A percentile compares a stretch with the other conserved stretches of the same genome.
phyloP scores from a whole-genome alignment of 306 rosid genomes.

The Macrotyloma uniflorum region DNA sequence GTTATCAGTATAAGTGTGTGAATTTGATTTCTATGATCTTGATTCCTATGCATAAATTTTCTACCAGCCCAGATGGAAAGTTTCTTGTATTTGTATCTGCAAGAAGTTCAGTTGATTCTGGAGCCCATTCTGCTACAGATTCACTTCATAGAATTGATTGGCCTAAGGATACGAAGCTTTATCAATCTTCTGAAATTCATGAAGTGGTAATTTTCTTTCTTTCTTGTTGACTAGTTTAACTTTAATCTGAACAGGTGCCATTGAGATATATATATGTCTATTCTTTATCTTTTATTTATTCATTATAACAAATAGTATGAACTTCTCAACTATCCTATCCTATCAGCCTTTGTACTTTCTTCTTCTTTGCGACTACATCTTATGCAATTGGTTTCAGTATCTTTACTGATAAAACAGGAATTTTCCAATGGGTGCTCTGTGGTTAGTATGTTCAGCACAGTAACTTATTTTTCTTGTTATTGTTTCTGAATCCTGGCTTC shows the following conservation, averaged over 20 bases:
- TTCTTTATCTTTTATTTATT: conserved; percentile 14
- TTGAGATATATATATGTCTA: conserved; percentile 28
- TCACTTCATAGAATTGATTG: conserved; percentile 95
- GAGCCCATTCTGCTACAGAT: conserved; percentile 86
- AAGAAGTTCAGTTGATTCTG: conserved; percentile 82
- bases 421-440: not conserved
- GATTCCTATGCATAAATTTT: conserved; percentile 37
- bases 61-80: conserved; percentile 92
- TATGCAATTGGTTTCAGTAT: not conserved
- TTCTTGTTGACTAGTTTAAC: conserved; percentile 13
- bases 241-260: conserved; percentile 15
- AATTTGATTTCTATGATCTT: conserved; percentile 27
- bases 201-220: conserved; percentile 66
- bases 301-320: not conserved
- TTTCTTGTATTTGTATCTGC: conserved; percentile 81
- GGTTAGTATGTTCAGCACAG: not conserved
- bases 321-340: conserved; percentile 20
- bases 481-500: conserved; percentile 21
- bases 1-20: conserved; percentile 24
- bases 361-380: not conserved
- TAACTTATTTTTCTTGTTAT: conserved; percentile 9
- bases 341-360: not conserved
- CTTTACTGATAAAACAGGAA: not conserved
- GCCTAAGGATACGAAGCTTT: conserved; percentile 54
- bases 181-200: conserved; percentile 54